Percentiles rank a stretch among this genome's conserved stretches.
Conservation (phyloP, 331 rosid genomes). For the Malus hybrid region DNA sequence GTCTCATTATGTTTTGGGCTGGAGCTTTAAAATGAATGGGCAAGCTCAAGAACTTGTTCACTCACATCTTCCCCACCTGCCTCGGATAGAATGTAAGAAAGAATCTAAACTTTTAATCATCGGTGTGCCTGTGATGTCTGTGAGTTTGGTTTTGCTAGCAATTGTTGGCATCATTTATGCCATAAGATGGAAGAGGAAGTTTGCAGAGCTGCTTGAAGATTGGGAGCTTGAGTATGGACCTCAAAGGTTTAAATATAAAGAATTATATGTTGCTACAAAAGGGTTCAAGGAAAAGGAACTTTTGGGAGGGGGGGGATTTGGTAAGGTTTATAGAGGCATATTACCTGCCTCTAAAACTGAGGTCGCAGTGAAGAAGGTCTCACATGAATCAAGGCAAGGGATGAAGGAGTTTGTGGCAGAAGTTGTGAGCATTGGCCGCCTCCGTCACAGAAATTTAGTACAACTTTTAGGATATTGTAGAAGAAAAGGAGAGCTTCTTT, state of each 20-base stretch:
- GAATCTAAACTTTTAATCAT: not conserved
- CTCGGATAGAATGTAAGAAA: not conserved
- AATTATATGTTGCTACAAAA: conserved; percentile 30
- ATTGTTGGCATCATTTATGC: not conserved
- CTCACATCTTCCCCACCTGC: conserved; percentile 24
- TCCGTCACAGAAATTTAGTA: conserved; percentile 36
- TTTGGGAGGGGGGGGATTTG: conserved; percentile 38
- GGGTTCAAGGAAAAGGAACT: conserved; percentile 24
- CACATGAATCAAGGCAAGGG: conserved; percentile 28
- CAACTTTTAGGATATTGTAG: conserved; percentile 36
- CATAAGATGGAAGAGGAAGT: conserved; percentile 14
- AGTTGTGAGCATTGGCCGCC: conserved; percentile 26
- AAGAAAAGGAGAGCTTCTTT: conserved; percentile 14
- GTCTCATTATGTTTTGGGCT: too few species aligned
- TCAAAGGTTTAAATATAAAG: conserved; percentile 29
- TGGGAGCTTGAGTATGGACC: conserved; percentile 42
- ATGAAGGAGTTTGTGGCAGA: conserved; percentile 37
- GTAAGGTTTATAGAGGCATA: conserved; percentile 30
- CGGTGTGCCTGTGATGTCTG: conserved; percentile 11
- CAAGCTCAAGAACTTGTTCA: conserved; percentile 5
- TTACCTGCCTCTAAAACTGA: conserved; percentile 15
- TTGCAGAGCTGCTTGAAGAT: conserved; percentile 29
- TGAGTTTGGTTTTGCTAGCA: not conserved
- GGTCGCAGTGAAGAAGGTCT: conserved; percentile 27
- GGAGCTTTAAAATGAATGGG: conserved; percentile 24